Evolutionary conservation across 2,329 filamentous ascomycete genomes (phyloP).

Genomic region (Diaporthe sp.): DNA sequence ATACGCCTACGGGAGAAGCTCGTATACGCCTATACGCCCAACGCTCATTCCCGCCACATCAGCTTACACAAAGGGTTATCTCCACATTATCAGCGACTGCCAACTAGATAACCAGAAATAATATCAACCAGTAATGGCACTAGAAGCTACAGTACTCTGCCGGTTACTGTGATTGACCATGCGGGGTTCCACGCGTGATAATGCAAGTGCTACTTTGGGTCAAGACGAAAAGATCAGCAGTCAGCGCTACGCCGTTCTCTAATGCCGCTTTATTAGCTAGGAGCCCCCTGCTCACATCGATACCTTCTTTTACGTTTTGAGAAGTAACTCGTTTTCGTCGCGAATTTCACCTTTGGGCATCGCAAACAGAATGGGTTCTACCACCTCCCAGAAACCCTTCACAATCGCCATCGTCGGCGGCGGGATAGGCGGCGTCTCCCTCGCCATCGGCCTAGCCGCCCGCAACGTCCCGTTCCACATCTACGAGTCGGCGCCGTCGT

Average conservation of each 20-base stretch:
- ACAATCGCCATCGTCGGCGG: constrained; percentile 69
- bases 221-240: not conserved
- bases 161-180: not conserved
- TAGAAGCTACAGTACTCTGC: not conserved
- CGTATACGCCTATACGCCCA: not conserved
- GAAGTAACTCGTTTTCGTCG: not conserved
- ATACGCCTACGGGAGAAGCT: not conserved
- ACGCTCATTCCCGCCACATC: not conserved
- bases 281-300: not conserved
- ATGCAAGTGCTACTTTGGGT: not conserved
- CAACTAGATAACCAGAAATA: not conserved
- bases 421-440: constrained; percentile 68
- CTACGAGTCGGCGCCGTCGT: constrained; percentile 68
- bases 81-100: not conserved
- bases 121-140: not conserved
- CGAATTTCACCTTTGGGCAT: too few species aligned
- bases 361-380: not conserved
- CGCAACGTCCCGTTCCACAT: constrained; percentile 56
- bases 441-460: constrained; percentile 63
- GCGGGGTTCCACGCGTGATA: constrained; percentile 11
- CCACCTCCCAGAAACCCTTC: constrained; percentile 21
- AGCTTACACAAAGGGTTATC: not conserved
- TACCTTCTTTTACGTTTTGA: too few species aligned
- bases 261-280: not conserved
- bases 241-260: not conserved